Evolutionary conservation across 768 basidiomycete species (phyloP), one percentile per base, ranked within the genome.

Genomic region (Galerina sulciceps): DNA sequence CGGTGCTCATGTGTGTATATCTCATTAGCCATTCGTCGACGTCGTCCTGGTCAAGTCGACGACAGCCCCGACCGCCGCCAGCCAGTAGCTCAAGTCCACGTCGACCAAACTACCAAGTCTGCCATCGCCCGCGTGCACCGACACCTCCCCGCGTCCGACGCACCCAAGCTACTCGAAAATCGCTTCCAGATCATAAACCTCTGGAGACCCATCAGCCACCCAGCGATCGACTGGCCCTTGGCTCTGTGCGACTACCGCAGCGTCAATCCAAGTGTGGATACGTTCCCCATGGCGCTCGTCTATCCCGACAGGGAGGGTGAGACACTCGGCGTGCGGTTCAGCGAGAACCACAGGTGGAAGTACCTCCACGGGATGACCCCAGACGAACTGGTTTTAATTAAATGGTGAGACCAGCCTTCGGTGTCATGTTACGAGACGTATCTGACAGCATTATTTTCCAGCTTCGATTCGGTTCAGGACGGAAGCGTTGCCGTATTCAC

Each of bases 101-200:
- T 83, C 37, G 85, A 87, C 64, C 85, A 86, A 63, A 85, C 84
- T 0, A 67, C 72, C 3, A 65, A 62, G 18, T 76, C 83, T 1
- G 68, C 84, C 0, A 71, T 75, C 13, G 75, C 71, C 2, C 79
- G 85, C 9, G 82, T 85, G 1, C 77, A 79, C 54, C 75, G 77
- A 5, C 83, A 86, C 60, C 75, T 85, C 10, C 82, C 83, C 14
- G 67, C 76, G 0, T 67, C 66, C 0, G 83, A 86, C 3, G 84
- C 67, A 0, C 69, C 75, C 2, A 71, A 70, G 14, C 75, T 85
- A 34, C 68, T 85, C 14, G 69, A 76, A 57, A 73, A 75, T 17
- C 79, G 83, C 0, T 84, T 82, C 73, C 83, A 85, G 55, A 83
- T 86, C 34, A 80, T 87, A 57, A 87, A 86, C 62, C 74, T 87